These are phyloP conservation scores for Trifolium repens DNA, from an alignment of 306 rosid genomes.

Conservation along the genomic window DNA sequence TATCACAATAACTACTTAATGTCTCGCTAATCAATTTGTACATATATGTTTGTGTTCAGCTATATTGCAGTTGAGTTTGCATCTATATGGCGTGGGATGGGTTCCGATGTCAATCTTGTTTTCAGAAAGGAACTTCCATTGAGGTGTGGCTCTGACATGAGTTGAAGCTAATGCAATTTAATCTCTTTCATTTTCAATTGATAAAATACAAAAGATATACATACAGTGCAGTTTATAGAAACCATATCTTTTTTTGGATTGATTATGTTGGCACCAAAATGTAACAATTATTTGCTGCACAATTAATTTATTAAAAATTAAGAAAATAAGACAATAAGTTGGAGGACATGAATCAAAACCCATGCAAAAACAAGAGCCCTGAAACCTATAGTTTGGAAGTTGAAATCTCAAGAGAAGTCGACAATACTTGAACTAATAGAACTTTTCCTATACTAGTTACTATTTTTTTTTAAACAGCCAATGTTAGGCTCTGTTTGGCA, in stretches of 20 bases:
- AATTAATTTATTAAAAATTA: too few relatives aligned
- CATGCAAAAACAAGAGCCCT: too few relatives aligned
- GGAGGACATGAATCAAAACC: too few relatives aligned
- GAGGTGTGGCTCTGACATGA: slow-evolving; percentile 57
- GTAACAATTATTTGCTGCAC: background rate
- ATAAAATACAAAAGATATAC: background rate
- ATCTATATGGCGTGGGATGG: slow-evolving; percentile 98
- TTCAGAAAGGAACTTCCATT: slow-evolving; percentile 94
- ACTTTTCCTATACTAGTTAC: background rate
- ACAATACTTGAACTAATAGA: background rate
- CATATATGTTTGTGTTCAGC: slow-evolving; percentile 50
- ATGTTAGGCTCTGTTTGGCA: too few relatives aligned
- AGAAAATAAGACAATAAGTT: background rate
- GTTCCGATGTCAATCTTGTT: slow-evolving; percentile 71
- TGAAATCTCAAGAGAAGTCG: background rate
- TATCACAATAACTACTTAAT: slow-evolving; percentile 28
- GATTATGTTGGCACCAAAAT: background rate
- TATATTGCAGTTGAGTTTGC: slow-evolving; percentile 96
- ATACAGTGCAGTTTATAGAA: background rate
- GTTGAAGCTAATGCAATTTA: slow-evolving; percentile 2
- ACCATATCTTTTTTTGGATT: background rate
- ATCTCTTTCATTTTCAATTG: background rate
- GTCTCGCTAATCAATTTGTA: slow-evolving; percentile 26
- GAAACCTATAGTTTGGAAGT: too few relatives aligned
- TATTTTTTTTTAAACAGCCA: too few relatives aligned